A percentile compares a stretch with the other conserved stretches of the same genome.
These are phyloP conservation scores for Irpex sp. DNA, from an alignment of 1,284 basidiomycete species.

Conservation along the genomic window DNA sequence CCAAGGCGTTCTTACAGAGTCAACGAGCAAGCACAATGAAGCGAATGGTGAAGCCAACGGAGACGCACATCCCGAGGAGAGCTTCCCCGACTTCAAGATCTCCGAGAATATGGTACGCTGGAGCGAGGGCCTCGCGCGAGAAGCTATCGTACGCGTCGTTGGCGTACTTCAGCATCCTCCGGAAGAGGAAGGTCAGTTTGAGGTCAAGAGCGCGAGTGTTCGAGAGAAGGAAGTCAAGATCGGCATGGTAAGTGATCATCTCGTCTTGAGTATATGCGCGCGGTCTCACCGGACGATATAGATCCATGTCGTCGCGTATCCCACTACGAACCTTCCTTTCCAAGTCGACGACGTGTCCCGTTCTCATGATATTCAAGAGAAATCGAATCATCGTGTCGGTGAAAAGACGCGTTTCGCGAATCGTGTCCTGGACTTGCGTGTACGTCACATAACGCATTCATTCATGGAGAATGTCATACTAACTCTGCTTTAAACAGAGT, in stretches of 20 bases:
- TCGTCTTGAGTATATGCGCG: neutral
- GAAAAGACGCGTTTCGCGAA: constrained; percentile 63
- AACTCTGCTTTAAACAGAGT: constrained; percentile 26
- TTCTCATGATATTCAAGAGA: constrained; percentile 28
- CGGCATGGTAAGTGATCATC: constrained; percentile 37
- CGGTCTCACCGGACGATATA: constrained; percentile 24
- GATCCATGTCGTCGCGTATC: constrained; percentile 47
- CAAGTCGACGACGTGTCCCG: constrained; percentile 41
- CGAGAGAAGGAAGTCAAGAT: constrained; percentile 60
- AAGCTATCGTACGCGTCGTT: constrained; percentile 64
- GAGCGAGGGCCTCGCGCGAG: constrained; percentile 50
- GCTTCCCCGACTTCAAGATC: constrained; percentile 28
- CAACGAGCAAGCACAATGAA: neutral
- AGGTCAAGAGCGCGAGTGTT: constrained; percentile 47
- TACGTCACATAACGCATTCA: constrained; percentile 11
- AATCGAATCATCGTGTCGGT: constrained; percentile 32
- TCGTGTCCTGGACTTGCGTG: constrained; percentile 63
- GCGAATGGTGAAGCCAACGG: neutral
- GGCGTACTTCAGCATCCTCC: constrained; percentile 38
- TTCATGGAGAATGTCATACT: neutral
- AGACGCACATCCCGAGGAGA: constrained; percentile 24
- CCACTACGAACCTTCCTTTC: constrained; percentile 34
- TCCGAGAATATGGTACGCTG: constrained; percentile 73
- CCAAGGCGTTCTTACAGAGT: constrained; percentile 58
- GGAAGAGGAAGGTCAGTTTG: constrained; percentile 41